Conservation (phyloP, 352 stramenopile genomes). For the Peronospora farinosa region DNA sequence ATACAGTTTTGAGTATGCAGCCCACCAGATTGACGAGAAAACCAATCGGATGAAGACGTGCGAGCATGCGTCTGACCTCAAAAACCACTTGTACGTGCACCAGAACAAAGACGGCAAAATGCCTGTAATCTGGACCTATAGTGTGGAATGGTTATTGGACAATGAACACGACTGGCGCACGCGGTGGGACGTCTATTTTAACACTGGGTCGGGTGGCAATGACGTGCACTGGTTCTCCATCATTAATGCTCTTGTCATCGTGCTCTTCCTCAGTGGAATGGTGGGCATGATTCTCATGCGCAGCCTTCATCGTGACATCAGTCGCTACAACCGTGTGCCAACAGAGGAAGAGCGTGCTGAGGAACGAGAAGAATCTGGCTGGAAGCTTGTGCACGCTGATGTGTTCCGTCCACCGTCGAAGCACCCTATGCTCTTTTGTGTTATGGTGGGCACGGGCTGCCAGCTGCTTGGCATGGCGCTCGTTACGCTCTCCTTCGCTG, state of each 20-base stretch:
- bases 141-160: constrained; percentile 94
- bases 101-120: constrained; percentile 81
- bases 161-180: constrained; percentile 95
- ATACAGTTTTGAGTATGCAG: constrained; percentile 93
- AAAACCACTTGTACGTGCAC: constrained; percentile 70
- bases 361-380: constrained; percentile 96
- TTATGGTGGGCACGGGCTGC: constrained; percentile 95
- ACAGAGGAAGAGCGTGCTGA: constrained; percentile 96
- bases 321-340: constrained; percentile 94
- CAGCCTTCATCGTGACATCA: constrained; percentile 97
- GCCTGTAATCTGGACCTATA: constrained; percentile 94
- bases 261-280: constrained; percentile 98
- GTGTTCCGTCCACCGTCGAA: constrained; percentile 96
- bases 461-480: constrained; percentile 96
- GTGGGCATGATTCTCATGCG: constrained; percentile 99
- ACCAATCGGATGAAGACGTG: constrained; percentile 71
- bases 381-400: constrained; percentile 99
- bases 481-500: constrained; percentile 95
- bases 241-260: constrained; percentile 98
- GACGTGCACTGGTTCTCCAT: constrained; percentile 99
- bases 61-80: constrained; percentile 61
- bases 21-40: constrained; percentile 56
- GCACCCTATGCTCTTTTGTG: constrained; percentile 94
- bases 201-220: constrained; percentile 81
- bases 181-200: constrained; percentile 99